Evolutionary conservation across 768 basidiomycete species (phyloP), one percentile per base, ranked within the genome.

Genomic region (Mycena amicta): DNA sequence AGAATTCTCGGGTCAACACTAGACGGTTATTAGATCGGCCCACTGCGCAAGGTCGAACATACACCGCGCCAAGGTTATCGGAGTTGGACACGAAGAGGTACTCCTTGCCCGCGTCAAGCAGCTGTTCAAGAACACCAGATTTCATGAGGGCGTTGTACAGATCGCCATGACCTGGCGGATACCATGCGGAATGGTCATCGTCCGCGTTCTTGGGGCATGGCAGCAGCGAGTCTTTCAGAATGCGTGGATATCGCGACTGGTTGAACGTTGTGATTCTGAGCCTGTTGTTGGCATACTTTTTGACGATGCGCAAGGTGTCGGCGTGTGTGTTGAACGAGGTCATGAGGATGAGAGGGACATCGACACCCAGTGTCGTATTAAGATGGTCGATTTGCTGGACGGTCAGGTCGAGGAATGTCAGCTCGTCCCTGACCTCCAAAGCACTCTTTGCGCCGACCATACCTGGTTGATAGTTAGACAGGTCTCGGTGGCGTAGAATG

Each of bases 271-370:
- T 88, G 74, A 95, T 93, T 72, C 92, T 90, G 71, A 97, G 83
- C 70, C 93, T 91, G 77, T 95, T 93, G 77, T 93, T 90, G 41
- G 88, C 86, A 72, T 97, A 97, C 77, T 96, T 97, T 74, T 96
- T 93, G 75, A 95, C 92, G 81, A 97, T 93, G 62, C 92, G 89
- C 61, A 92, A 85, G 50, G 95, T 96, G 74, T 98, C 95, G 28
- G 96, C 93, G 72, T 95, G 92, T 16, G 95, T 98, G 80, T 96
- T 96, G 83, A 98, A 98, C 53, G 93, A 96, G 69, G 95, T 96
- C 96, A 97, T 96, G 69, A 98, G 86, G 77, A 97, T 89, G 74
- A 97, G 90, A 18, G 93, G 95, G 41, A 96, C 92, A 74, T 96
- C 89, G 73, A 92, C 87, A 60, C 83, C 83, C 69, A 85, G 79